phyloP scores from a whole-genome alignment of 345 rosid genomes.

The Salix exigua region DNA sequence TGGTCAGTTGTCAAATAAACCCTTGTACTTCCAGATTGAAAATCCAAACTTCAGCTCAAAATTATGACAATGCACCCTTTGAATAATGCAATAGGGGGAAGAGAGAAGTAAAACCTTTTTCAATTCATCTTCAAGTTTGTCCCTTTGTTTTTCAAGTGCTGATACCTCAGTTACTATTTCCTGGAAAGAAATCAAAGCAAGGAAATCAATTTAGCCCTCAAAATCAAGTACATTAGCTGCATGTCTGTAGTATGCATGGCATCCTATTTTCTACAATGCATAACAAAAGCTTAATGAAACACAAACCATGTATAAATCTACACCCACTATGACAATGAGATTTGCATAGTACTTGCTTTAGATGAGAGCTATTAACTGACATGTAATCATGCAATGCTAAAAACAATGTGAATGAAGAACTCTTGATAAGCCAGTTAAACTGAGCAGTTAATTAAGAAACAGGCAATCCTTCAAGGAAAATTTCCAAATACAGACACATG shows the following conservation, averaged over 20 bases:
- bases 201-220: constrained; percentile 4
- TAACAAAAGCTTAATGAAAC: background rate
- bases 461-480: background rate
- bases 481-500: background rate
- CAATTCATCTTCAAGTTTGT: constrained; percentile 85
- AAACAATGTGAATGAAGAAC: background rate
- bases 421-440: constrained; percentile 1
- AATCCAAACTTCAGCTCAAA: background rate
- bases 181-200: constrained; percentile 38
- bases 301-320: background rate
- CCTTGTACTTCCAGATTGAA: background rate
- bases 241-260: background rate
- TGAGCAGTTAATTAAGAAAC: background rate
- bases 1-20: background rate
- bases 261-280: background rate
- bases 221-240: background rate
- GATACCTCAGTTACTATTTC: constrained; percentile 77
- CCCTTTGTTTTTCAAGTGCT: constrained; percentile 73
- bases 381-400: background rate
- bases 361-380: background rate
- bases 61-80: background rate
- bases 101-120: constrained; percentile 48
- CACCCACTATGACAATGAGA: background rate
- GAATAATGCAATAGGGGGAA: background rate
- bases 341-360: background rate